Evolutionary conservation across 495 filamentous ascomycete species (phyloP).

Genomic region (Neurospora intermedia): DNA sequence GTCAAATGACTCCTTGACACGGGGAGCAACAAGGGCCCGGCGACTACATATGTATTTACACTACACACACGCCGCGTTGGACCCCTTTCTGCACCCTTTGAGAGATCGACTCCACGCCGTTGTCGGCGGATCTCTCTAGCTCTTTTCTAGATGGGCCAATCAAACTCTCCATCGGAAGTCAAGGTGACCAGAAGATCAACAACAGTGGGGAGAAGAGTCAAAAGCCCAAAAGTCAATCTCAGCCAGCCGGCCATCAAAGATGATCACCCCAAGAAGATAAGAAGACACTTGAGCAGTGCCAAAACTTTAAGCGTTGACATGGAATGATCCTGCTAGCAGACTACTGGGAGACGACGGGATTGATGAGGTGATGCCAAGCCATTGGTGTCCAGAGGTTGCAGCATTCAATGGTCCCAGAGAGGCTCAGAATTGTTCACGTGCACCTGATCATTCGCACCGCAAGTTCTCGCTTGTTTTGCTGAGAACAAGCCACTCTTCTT

Average conservation of each 20-base stretch:
- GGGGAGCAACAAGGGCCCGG: background rate
- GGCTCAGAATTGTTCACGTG: conserved; percentile 19
- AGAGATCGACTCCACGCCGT: background rate
- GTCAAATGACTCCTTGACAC: background rate
- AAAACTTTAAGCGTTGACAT: background rate
- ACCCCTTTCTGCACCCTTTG: background rate
- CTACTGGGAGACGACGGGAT: background rate
- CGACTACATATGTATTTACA: no score
- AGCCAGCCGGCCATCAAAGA: background rate
- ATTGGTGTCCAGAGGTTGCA: background rate
- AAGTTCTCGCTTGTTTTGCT: background rate
- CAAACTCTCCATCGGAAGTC: background rate
- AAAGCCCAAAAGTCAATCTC: background rate
- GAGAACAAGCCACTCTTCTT: background rate
- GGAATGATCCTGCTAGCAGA: background rate
- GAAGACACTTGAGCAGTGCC: background rate
- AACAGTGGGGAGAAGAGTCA: background rate
- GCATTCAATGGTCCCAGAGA: background rate
- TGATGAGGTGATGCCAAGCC: background rate
- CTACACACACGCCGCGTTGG: background rate
- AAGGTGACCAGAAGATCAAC: background rate
- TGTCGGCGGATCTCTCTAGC: background rate
- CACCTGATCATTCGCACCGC: conserved; percentile 14
- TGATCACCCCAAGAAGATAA: background rate
- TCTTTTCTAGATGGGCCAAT: background rate